These are phyloP conservation scores for Echeveria elegans DNA, from an alignment of 164 flowering plant genomes.

Conservation along the genomic window DNA sequence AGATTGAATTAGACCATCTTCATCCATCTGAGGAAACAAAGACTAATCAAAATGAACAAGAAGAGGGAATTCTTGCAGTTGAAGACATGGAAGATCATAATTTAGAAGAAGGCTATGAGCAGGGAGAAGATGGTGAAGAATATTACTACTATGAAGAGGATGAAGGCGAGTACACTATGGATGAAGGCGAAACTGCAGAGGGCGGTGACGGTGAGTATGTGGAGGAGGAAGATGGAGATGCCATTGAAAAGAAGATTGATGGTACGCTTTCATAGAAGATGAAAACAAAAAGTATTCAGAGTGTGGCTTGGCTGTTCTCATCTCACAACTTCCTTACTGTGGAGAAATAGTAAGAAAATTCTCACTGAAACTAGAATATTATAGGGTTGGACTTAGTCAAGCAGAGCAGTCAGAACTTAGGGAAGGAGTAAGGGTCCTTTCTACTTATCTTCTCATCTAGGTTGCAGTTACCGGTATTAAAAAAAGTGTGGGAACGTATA, in stretches of 20 bases:
- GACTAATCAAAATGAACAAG: slow-evolving; percentile 24
- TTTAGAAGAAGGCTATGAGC: slow-evolving; percentile 27
- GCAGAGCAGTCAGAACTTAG: too few relatives aligned
- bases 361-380: too few relatives aligned
- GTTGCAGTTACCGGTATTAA: too few relatives aligned
- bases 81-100: slow-evolving; percentile 31
- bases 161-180: slow-evolving; percentile 41
- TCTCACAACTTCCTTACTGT: too few relatives aligned
- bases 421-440: too few relatives aligned
- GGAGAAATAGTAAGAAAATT: too few relatives aligned
- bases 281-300: neutral
- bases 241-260: slow-evolving; percentile 74
- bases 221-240: slow-evolving; percentile 74
- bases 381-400: too few relatives aligned
- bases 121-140: slow-evolving; percentile 38
- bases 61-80: slow-evolving; percentile 31
- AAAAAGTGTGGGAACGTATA: too few relatives aligned
- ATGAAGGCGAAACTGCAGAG: slow-evolving; percentile 54
- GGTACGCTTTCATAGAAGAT: slow-evolving; percentile 25
- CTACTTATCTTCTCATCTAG: too few relatives aligned
- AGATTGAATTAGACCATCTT: slow-evolving; percentile 14
- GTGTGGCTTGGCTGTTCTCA: too few relatives aligned
- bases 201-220: slow-evolving; percentile 62
- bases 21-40: slow-evolving; percentile 21
- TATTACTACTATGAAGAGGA: slow-evolving; percentile 41